phyloP scores from a whole-genome alignment of 2,329 filamentous ascomycete genomes.

The Arthrobotrys entomopaga region DNA sequence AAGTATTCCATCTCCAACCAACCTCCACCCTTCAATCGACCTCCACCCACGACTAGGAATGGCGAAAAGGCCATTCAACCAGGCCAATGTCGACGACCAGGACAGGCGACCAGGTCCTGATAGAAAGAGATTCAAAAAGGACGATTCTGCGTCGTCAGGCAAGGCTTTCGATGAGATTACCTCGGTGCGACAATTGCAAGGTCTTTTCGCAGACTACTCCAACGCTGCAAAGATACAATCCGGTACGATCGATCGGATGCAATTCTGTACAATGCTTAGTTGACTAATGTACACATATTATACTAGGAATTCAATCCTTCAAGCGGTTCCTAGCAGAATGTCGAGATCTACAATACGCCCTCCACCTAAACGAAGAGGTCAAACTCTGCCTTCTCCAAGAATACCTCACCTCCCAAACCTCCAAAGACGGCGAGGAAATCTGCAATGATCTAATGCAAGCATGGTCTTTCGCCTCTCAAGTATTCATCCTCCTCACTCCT shows the following conservation, averaged over 20 bases:
- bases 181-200: conserved; percentile 42
- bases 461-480: conserved; percentile 84
- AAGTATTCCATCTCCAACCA: too few species aligned
- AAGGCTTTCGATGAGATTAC: conserved; percentile 34
- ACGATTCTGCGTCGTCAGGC: conserved; percentile 26
- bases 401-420: conserved; percentile 72
- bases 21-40: conserved; percentile 5
- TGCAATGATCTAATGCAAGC: conserved; percentile 84
- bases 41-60: conserved; percentile 22
- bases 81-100: conserved; percentile 49
- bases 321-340: conserved; percentile 56
- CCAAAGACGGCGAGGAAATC: conserved; percentile 69
- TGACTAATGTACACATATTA: too few species aligned
- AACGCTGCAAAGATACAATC: conserved; percentile 45
- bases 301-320: conserved; percentile 57
- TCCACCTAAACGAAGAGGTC: conserved; percentile 43
- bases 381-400: conserved; percentile 71
- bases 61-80: conserved; percentile 52
- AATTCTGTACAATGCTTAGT: too few species aligned
- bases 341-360: conserved; percentile 49
- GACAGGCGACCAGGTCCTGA: conserved; percentile 35
- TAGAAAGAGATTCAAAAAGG: conserved; percentile 47
- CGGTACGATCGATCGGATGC: conserved; percentile 6
- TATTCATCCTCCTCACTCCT: conserved; percentile 58
- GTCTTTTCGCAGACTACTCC: conserved; percentile 49